These are phyloP conservation scores for Kazachstania sp. DNA, from an alignment of 1,139 yeast species.

Conservation along the genomic window DNA sequence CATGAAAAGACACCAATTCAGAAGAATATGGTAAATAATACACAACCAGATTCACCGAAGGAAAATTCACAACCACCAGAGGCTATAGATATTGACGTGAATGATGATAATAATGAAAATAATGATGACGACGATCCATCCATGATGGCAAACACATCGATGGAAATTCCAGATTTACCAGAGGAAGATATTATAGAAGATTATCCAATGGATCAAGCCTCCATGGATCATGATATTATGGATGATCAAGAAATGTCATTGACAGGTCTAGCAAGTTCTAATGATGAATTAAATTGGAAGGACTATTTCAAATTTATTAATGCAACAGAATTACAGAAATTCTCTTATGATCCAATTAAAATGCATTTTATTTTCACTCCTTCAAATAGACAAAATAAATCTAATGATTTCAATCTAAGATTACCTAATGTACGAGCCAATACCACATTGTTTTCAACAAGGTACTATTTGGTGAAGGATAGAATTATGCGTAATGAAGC, in stretches of 20 bases:
- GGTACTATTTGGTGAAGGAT: constrained; percentile 62
- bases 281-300: constrained; percentile 46
- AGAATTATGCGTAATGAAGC: constrained; percentile 66
- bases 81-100: neutral
- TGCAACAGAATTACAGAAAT: constrained; percentile 59
- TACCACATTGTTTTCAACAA: constrained; percentile 35
- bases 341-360: constrained; percentile 53
- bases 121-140: neutral
- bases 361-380: constrained; percentile 47
- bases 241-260: neutral
- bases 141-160: constrained; percentile 2
- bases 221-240: constrained; percentile 6
- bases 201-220: constrained; percentile 15
- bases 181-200: neutral
- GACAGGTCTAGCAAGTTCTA: constrained; percentile 2
- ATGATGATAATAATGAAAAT: no score
- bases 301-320: constrained; percentile 63
- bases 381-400: constrained; percentile 11
- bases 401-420: constrained; percentile 11
- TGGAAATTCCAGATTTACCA: neutral
- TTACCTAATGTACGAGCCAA: constrained; percentile 31
- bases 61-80: neutral
- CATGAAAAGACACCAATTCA: neutral
- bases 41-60: neutral
- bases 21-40: neutral